Evolutionary conservation across 2,329 filamentous ascomycete species (phyloP).

Genomic region (Aspergillus vadensis): DNA sequence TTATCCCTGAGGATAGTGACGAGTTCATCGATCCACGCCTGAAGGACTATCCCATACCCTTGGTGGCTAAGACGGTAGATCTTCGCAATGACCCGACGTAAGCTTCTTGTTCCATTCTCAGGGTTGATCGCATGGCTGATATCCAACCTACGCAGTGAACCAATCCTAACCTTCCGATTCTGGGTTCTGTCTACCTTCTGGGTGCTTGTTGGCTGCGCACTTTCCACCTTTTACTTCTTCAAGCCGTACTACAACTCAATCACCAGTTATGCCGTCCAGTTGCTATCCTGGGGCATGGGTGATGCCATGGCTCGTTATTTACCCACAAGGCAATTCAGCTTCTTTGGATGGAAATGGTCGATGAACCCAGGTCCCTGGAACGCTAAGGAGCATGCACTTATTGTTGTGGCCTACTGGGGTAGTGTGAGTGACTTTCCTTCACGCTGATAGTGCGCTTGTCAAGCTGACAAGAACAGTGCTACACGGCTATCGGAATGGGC

Average conservation of each 20-base stretch:
- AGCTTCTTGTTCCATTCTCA: not conserved
- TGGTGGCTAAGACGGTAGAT: not conserved
- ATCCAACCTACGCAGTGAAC: not conserved
- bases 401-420: not conserved
- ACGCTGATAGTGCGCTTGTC: not conserved
- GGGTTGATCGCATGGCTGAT: not conserved
- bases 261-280: not conserved
- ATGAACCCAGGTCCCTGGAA: not conserved
- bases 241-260: not conserved
- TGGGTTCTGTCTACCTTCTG: not conserved
- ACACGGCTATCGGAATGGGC: not conserved
- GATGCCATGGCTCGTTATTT: not conserved
- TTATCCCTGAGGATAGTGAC: not conserved
- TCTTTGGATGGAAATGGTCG: not conserved
- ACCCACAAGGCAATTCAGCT: not conserved
- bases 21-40: not conserved
- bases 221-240: not conserved
- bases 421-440: not conserved
- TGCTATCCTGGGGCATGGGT: not conserved
- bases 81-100: not conserved
- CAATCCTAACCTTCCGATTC: not conserved
- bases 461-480: not conserved
- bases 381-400: not conserved
- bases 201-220: not conserved
- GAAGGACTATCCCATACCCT: not conserved